A percentile compares a stretch with the other conserved stretches of the same genome.
phyloP scores from a whole-genome alignment of 192 early-diverging fungal species.

The Chytriomyces sp. region DNA sequence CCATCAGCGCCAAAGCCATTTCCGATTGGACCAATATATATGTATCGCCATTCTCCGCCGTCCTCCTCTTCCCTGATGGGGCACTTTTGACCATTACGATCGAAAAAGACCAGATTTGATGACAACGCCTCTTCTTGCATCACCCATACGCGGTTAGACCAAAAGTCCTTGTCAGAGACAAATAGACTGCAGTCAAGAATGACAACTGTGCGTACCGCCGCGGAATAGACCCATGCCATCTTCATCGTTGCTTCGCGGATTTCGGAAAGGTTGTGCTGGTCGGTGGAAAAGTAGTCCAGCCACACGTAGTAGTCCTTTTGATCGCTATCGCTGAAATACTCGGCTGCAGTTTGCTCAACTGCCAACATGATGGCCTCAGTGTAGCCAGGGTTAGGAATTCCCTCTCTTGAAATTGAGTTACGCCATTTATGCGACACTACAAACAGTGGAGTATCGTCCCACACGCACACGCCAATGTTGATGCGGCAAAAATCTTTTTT shows the following conservation, averaged over 20 bases:
- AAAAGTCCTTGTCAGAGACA: neutral
- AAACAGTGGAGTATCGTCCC: neutral
- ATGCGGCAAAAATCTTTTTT: neutral
- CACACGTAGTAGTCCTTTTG: constrained; percentile 1
- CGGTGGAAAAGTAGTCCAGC: constrained; percentile 14
- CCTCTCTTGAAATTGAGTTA: neutral
- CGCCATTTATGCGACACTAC: constrained; percentile 2
- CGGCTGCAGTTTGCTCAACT: too few relatives aligned
- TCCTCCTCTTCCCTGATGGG: neutral
- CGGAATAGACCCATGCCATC: constrained; percentile 16
- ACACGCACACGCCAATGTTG: neutral
- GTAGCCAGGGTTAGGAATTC: neutral
- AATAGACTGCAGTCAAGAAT: neutral
- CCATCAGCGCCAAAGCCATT: too few relatives aligned
- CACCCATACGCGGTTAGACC: neutral
- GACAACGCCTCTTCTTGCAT: constrained; percentile 9
- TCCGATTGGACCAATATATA: too few relatives aligned
- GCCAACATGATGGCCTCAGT: neutral
- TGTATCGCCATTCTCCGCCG: too few relatives aligned
- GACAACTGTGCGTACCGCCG: neutral
- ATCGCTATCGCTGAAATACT: neutral
- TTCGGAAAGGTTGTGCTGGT: neutral
- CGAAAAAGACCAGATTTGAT: neutral
- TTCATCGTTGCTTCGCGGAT: constrained; percentile 17
- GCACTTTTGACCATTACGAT: neutral